These are phyloP conservation scores for Trametes sanguinea DNA, from an alignment of 768 basidiomycete species.

Conservation along the genomic window DNA sequence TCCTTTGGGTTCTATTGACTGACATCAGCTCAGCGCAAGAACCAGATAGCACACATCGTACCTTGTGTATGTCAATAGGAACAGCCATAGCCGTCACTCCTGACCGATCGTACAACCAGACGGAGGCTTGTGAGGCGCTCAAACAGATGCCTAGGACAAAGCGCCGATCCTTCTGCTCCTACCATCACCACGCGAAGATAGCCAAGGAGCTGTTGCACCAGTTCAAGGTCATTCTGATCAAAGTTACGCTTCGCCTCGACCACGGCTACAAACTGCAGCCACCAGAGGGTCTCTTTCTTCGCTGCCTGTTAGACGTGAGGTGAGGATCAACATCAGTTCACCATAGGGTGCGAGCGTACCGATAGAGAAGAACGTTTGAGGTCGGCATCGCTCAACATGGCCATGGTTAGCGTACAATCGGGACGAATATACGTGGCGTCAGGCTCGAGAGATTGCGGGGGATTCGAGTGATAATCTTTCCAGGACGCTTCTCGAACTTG, in stretches of 20 bases:
- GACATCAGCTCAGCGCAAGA: not conserved
- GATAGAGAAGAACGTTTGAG: not conserved
- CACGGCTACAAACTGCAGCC: not conserved
- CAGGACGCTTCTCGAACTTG: not conserved
- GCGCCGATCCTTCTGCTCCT: not conserved
- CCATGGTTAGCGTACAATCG: not conserved
- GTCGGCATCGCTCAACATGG: not conserved
- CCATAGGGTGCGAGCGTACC: not conserved
- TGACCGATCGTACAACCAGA: not conserved
- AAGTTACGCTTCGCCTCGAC: not conserved
- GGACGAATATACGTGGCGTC: not conserved
- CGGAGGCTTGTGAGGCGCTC: not conserved
- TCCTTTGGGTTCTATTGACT: not conserved
- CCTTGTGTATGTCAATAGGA: not conserved
- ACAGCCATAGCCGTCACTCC: not conserved
- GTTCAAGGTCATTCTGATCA: not conserved
- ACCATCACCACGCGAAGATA: not conserved
- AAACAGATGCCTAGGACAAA: not conserved
- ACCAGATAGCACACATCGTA: not conserved
- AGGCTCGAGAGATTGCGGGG: not conserved
- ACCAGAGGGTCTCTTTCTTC: not conserved
- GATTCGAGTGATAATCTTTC: not conserved
- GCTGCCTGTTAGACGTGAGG: not conserved
- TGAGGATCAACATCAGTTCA: not conserved
- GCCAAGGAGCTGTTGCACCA: not conserved